Evolutionary conservation across 2,329 filamentous ascomycete genomes (phyloP).

Genomic region (Alternaria ventricosa): DNA sequence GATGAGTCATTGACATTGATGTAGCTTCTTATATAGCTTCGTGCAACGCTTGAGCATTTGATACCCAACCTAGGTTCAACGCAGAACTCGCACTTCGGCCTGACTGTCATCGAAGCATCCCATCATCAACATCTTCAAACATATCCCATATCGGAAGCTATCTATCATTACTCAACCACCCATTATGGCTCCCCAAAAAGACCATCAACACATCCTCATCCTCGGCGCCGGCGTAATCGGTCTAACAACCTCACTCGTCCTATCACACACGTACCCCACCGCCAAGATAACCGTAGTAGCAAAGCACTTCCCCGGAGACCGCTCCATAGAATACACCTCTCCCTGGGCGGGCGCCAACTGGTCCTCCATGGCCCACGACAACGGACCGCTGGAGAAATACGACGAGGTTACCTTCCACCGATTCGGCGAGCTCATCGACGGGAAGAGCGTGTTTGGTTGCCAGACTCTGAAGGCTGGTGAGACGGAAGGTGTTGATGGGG

Average conservation of each 20-base stretch:
- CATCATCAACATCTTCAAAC: too few relatives aligned
- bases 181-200: constrained; percentile 18
- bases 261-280: constrained; percentile 60
- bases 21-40: not conserved
- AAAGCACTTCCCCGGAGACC: constrained; percentile 93
- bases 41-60: not conserved
- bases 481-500: not conserved
- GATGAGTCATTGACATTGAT: not conserved
- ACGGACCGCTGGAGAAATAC: constrained; percentile 39
- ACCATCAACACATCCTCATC: constrained; percentile 31
- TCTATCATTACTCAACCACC: not conserved
- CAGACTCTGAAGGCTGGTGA: constrained; percentile 20
- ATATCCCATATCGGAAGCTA: not conserved
- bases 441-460: constrained; percentile 26
- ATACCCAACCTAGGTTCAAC: not conserved
- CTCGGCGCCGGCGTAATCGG: constrained; percentile 69
- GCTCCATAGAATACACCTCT: constrained; percentile 87
- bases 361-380: constrained; percentile 59
- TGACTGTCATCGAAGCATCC: not conserved
- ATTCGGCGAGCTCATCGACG: constrained; percentile 36
- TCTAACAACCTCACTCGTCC: constrained; percentile 67
- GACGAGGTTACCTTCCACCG: constrained; percentile 40
- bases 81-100: not conserved
- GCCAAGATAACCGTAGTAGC: constrained; percentile 74
- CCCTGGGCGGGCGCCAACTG: constrained; percentile 89